A percentile compares a stretch with the other conserved stretches of the same genome.
These are phyloP conservation scores for Quercus engelmannii DNA, from an alignment of 306 rosid species.

Conservation along the genomic window DNA sequence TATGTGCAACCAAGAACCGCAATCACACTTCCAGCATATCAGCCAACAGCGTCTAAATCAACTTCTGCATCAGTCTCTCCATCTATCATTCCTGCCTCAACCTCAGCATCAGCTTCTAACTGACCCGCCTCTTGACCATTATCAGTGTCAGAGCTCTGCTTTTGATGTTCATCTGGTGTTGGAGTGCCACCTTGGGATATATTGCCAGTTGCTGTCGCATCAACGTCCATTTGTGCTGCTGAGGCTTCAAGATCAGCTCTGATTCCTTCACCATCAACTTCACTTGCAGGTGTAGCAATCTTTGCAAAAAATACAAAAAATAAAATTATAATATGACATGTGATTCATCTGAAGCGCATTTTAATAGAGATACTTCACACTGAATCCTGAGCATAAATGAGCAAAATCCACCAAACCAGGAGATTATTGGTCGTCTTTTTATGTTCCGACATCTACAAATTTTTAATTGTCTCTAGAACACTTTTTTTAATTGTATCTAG, in stretches of 20 bases:
- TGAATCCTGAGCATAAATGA: background rate
- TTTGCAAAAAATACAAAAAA: conserved; percentile 15
- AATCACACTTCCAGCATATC: conserved; percentile 7
- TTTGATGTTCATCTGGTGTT: conserved; percentile 68
- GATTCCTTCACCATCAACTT: conserved; percentile 66
- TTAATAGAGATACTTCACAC: background rate
- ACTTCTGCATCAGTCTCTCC: conserved; percentile 77
- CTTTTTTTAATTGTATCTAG: background rate
- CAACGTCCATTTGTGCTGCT: conserved; percentile 57
- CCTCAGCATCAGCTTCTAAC: conserved; percentile 80
- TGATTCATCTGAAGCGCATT: conserved; percentile 5
- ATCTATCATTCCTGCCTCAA: conserved; percentile 75
- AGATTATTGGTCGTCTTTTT: background rate
- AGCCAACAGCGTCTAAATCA: conserved; percentile 65
- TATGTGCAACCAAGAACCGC: background rate
- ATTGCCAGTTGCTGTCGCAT: conserved; percentile 39
- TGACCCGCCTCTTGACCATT: conserved; percentile 80
- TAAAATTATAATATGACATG: background rate
- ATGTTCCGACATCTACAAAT: background rate
- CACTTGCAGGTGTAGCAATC: conserved; percentile 61
- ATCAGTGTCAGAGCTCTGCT: conserved; percentile 76
- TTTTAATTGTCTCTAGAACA: background rate
- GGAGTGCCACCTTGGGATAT: conserved; percentile 59
- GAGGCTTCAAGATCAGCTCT: conserved; percentile 50
- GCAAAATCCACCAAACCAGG: background rate